Base-by-base conservation (phyloP, 192 early-diverging fungal genomes). In the Umbelopsis sp. region DNA sequence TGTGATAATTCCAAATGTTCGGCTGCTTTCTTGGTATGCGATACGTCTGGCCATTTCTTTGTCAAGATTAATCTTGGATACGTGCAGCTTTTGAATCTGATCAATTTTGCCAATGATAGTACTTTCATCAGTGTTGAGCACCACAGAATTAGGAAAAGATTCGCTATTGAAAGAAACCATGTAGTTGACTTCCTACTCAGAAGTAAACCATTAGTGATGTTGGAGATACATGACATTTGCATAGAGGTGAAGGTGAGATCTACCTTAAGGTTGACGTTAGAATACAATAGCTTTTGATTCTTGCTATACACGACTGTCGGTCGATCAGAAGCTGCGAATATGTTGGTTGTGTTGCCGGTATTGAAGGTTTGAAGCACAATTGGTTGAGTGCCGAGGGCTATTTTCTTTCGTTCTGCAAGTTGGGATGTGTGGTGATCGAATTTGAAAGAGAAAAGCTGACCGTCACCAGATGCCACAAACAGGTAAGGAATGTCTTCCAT, bases 271-370 rank as follows among this genome's bases (percentile, higher is more conserved):
- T 98, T 96, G 44, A 99, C 90, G 54, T 88, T 92, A 4, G 94
- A 94, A 71, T 90, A 98, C 41, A 92, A 53, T 9, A 99, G 81
- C 74, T 92, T 92, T 17, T 84, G 77, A 67, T 87, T 83, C 22
- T 71, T 82, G 59, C 80, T 85, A 70, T 89, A 87, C 59, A 95
- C 84, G 22, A 99, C 87, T 0, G 95, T 91, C 0, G 97, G 95
- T 50, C 89, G 83, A 77, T 96, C 94, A 53, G 90, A 90, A 20
- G 91, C 85, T 0, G 87, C 90, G 87, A 97, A 98, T 12, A 97
- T 88, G 73, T 87, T 77, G 12, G 49, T 71, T 65, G 71, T 50
- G 68, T 71, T 80, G 44, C 74, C 29, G 71, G 78, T 77, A 32
- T 34, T 66, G 81, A 94, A 82, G 25, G 75, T 70, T 45, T 71